Conservation (phyloP, 768 basidiomycete species). For the Mycena olivaceomarginata region DNA sequence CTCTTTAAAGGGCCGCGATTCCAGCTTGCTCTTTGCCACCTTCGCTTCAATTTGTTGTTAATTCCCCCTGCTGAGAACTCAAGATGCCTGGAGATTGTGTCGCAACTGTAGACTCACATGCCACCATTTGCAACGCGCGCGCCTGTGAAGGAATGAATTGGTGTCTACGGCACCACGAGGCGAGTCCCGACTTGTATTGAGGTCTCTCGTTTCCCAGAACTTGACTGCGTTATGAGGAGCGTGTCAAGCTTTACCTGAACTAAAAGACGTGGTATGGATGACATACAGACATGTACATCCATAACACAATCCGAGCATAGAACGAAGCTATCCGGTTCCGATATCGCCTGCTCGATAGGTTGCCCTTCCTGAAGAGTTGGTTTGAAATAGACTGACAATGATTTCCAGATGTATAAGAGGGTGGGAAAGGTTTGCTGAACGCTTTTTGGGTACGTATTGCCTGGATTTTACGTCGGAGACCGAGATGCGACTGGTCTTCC, state of each 20-base stretch:
- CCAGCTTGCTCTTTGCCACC: background rate
- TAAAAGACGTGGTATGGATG: slow-evolving; percentile 55
- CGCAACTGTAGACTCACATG: slow-evolving; percentile 11
- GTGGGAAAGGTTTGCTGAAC: slow-evolving; percentile 58
- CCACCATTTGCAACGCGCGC: slow-evolving; percentile 9
- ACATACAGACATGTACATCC: slow-evolving; percentile 51
- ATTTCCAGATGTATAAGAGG: slow-evolving; percentile 58
- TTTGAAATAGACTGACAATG: background rate
- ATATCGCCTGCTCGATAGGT: slow-evolving; percentile 56
- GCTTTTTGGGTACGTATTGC: slow-evolving; percentile 60
- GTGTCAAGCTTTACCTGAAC: slow-evolving; percentile 56
- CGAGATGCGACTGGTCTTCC: background rate
- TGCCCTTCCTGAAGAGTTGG: background rate
- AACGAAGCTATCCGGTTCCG: slow-evolving; percentile 51
- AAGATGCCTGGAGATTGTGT: slow-evolving; percentile 9
- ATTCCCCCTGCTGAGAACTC: no score
- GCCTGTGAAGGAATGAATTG: slow-evolving; percentile 35
- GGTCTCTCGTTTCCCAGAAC: background rate
- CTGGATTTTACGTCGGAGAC: background rate
- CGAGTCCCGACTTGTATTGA: background rate
- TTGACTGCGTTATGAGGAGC: slow-evolving; percentile 46
- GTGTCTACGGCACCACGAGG: slow-evolving; percentile 56
- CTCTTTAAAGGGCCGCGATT: background rate
- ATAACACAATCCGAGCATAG: slow-evolving; percentile 55
- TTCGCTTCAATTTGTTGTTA: no score